Evolutionary conservation across 1,139 yeast species (phyloP).

Genomic region (Magnusiomyces clavatus): DNA sequence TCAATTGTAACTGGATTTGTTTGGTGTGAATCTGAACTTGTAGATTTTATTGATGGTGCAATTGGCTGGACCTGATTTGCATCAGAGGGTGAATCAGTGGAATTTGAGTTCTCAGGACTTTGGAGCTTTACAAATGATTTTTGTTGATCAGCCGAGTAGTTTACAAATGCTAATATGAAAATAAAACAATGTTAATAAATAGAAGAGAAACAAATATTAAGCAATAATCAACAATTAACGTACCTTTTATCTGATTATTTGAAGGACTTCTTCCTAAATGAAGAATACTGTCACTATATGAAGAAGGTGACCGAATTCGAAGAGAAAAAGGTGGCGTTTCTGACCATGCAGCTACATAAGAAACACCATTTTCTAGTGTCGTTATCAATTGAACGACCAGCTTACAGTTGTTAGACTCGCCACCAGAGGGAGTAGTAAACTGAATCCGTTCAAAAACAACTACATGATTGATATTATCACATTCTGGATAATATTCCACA

Average conservation of each 20-base stretch:
- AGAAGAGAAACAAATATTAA: background rate
- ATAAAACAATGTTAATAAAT: background rate
- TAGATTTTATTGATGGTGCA: too few relatives aligned
- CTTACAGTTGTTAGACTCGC: constrained; percentile 12
- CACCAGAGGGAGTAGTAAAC: constrained; percentile 14
- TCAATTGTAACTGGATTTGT: background rate
- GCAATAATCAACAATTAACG: background rate
- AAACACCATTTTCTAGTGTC: constrained; percentile 9
- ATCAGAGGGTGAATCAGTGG: too few relatives aligned
- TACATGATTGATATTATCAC: constrained; percentile 12
- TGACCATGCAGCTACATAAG: constrained; percentile 15
- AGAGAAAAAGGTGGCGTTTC: constrained; percentile 14
- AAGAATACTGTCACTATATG: constrained; percentile 11
- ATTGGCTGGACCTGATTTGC: too few relatives aligned
- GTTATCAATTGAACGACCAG: constrained; percentile 12
- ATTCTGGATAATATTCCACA: constrained; percentile 9
- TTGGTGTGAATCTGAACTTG: too few relatives aligned
- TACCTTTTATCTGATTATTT: constrained; percentile 3
- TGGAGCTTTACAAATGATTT: too few relatives aligned
- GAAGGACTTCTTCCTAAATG: too few relatives aligned
- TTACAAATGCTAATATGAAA: constrained; percentile 3
- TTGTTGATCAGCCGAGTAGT: background rate
- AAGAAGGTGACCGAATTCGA: constrained; percentile 12
- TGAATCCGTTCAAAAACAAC: constrained; percentile 14
- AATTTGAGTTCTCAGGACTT: too few relatives aligned